Evolutionary conservation across 2,329 filamentous ascomycete genomes (phyloP).

Genomic region (Cylindrodendrum hubeiense): DNA sequence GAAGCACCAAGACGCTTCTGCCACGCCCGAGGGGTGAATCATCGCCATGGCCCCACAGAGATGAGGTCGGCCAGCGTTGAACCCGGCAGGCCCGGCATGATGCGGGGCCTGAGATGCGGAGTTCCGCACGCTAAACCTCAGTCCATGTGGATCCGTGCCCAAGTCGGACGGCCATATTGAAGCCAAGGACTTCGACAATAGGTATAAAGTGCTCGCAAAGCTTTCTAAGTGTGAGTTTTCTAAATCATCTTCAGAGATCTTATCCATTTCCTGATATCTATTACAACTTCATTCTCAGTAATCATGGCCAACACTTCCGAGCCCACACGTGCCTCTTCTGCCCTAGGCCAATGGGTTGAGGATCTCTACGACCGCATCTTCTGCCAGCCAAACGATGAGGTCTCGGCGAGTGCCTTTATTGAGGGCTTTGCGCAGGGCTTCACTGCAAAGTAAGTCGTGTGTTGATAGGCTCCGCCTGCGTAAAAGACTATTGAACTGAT

Average conservation of each 20-base stretch:
- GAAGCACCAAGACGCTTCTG: too few species aligned
- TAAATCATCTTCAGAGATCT: neutral
- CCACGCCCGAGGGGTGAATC: too few species aligned
- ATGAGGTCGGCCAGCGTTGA: neutral
- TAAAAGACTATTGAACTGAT: neutral
- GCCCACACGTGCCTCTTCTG: neutral
- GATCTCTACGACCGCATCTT: neutral
- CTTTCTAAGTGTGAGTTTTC: neutral
- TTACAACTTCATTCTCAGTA: neutral
- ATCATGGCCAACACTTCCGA: neutral
- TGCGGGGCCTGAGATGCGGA: neutral
- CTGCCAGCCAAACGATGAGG: neutral
- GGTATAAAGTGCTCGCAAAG: neutral
- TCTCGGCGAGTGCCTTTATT: neutral
- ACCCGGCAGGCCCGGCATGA: neutral
- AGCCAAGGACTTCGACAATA: neutral
- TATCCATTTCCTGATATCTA: neutral
- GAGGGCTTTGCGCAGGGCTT: neutral
- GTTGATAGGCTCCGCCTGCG: neutral
- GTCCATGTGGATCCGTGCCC: neutral
- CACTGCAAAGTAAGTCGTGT: neutral
- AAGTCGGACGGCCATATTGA: neutral
- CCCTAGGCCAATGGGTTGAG: neutral
- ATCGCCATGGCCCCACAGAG: neutral
- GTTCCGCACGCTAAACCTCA: neutral